Percentiles rank a stretch among this genome's conserved stretches.
phyloP scores from a whole-genome alignment of 306 rosid species.

The Cucurbita argyrosperma region DNA sequence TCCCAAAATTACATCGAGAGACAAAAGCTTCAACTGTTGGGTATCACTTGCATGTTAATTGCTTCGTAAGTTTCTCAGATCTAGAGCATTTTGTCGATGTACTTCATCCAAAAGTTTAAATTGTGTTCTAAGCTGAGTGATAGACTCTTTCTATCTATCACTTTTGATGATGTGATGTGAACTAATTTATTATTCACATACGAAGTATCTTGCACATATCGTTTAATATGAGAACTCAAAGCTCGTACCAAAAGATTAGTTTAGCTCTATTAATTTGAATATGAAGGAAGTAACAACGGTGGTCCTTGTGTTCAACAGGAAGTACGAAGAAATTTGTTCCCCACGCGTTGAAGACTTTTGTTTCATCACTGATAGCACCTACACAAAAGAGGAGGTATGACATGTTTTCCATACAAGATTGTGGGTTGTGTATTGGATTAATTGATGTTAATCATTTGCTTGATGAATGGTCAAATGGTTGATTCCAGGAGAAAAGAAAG shows the following conservation, averaged over 20 bases:
- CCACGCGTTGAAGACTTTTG: conserved; percentile 52
- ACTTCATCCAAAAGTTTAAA: not conserved
- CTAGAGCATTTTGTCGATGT: conserved; percentile 7
- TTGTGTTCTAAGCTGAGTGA: not conserved
- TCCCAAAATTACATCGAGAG: conserved; percentile 55
- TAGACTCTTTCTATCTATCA: not conserved
- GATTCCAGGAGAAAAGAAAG: not conserved
- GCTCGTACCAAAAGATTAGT: not conserved
- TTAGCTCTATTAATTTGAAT: not conserved
- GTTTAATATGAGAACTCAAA: not conserved
- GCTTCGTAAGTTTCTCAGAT: conserved; percentile 63
- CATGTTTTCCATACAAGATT: not conserved
- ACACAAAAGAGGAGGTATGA: conserved; percentile 45
- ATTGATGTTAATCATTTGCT: not conserved
- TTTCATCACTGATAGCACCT: conserved; percentile 50
- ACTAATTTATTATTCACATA: not conserved
- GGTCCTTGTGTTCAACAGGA: conserved; percentile 21
- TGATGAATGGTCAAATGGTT: not conserved
- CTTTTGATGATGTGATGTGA: not conserved
- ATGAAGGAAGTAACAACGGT: conserved; percentile 3
- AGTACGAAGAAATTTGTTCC: conserved; percentile 52
- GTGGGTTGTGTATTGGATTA: not conserved
- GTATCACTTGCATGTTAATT: conserved; percentile 89
- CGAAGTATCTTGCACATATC: not conserved
- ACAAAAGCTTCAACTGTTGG: conserved; percentile 71